Evolutionary conservation across 176 grass and related monocot genomes (phyloP), one percentile per base, ranked within the genome.

Genomic region (Zizania latifolia): DNA sequence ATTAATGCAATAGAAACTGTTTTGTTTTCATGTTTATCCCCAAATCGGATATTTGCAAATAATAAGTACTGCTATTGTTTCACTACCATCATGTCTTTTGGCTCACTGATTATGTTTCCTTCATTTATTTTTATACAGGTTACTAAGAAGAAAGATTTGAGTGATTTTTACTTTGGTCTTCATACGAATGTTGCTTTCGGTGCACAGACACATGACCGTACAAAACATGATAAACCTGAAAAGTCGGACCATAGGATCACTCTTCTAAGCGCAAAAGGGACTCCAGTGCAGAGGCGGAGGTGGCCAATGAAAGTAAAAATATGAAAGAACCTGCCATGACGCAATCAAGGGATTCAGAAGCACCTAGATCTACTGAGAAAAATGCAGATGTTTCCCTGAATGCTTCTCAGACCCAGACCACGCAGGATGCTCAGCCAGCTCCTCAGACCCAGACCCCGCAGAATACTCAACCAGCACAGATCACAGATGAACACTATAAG

Each of bases 141-240:
- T 43, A 98, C 94, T 4, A 98, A 98, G 83, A 98, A 99, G 89
- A 94, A 77, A 81, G 91, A 99, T 41, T 46, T 99, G 67, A 99
- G 91, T 44, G 95, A 92, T 58, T 99, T 99, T 73, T 99, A 99
- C 84, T 94, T 99, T 54, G 75, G 91, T 12, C 95, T 99, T 68
- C 46, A 48, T 58, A 85, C 86, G 71, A 99, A 98, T 83, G 89
- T 98, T 66, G 95, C 95, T 82, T 92, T 94, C 21, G 95, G 95
- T 71, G 91, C 86, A 72, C 56, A 6, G 10, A 56, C 26, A 1
- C 71, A 82, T 69, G 83, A 72, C 15, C 30, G 23, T 3, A 21
- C 67, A 75, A 84, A 88, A 65, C 4, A 12, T n/a, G 68, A 61
- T 9, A 74, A 90, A 41, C 62, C 75, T 68, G 74, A 79, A 41